Base-by-base conservation (phyloP, 352 stramenopile genomes). In the Globisporangium alternatum region DNA sequence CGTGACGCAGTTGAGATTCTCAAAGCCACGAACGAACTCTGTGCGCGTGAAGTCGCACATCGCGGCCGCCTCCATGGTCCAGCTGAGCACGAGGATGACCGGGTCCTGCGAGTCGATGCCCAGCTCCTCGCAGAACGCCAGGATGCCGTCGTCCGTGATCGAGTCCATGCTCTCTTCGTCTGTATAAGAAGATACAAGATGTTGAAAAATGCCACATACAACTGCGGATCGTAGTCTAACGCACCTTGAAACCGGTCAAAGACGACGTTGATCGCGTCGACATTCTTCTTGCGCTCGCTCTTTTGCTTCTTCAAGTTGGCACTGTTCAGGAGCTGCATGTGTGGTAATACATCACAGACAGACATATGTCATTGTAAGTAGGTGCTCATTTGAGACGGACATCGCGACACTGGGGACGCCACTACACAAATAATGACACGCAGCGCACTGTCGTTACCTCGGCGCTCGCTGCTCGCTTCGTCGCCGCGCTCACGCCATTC, bases 111-210 rank as follows among this genome's bases (percentile, higher is more conserved):
- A 41, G 49, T 93, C 86, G 30, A 95, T 72, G 3, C 71, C 83
- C 19, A 96, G 64, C 33, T 84, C 72, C 17, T 88, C 72, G 71
- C 88, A 96, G 31, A 96, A 71, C 3, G 64, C 56, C 28, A 92
- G 39, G 64, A 96, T 94, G 30, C 88, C 88, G 33, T 94, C 84
- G 62, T 96, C 88, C 21, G 84, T 92, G 39, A 95, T 95, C 28
- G 65, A 66, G 8, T 83, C 80, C 30, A 63, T 64, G 39, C 73
- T 76, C 56, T 95, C 86, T 10, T 80, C 74, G 56, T 95, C 84
- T 91, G 55, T 44, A 68, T 59, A 37, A 8, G 17, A 4, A 15
- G 21, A 19, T 41, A 41, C 15, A 5, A 41, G 12, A 9, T 1
- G 35, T 41, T 41, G 8, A 17, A 5, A 41, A 13, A 12, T 41